These are phyloP conservation scores for Panicum hallii DNA, from an alignment of 202 grass and related monocot species.

Conservation along the genomic window DNA sequence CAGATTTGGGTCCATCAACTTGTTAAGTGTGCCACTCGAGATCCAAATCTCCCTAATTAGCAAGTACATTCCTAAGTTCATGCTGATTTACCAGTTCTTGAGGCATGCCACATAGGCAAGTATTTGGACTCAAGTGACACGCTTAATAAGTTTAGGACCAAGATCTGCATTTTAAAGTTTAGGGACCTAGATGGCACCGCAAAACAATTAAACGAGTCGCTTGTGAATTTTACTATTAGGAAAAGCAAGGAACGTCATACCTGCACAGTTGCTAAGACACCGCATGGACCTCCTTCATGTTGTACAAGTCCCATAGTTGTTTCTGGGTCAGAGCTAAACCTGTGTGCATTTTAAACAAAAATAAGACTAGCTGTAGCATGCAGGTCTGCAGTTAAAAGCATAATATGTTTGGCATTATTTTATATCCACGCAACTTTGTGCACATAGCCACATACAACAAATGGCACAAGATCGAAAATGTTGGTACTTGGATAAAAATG, in stretches of 20 bases:
- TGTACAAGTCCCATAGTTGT: conserved; percentile 98
- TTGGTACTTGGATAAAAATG: background rate
- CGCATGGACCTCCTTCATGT: conserved; percentile 97
- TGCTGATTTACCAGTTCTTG: background rate
- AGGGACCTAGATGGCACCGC: background rate
- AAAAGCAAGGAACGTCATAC: conserved; percentile 41
- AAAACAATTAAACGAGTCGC: background rate
- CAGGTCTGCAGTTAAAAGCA: conserved; percentile 12
- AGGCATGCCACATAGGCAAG: background rate
- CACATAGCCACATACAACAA: conserved; percentile 7
- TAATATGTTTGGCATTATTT: conserved; percentile 5
- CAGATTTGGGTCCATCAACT: background rate
- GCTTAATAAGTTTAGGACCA: background rate
- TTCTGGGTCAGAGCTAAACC: conserved; percentile 94
- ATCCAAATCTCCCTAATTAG: conserved; percentile 6
- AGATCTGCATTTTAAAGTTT: conserved; percentile 6
- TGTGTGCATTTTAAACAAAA: conserved; percentile 53
- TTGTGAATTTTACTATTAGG: background rate
- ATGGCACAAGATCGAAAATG: conserved; percentile 40
- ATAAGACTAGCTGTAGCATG: conserved; percentile 24
- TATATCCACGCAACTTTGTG: conserved; percentile 38
- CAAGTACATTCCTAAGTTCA: background rate
- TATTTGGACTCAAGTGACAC: background rate
- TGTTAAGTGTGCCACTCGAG: background rate
- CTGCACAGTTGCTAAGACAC: conserved; percentile 93